Conservation (phyloP, 768 basidiomycete genomes). For the Rubroboletus satanas region DNA sequence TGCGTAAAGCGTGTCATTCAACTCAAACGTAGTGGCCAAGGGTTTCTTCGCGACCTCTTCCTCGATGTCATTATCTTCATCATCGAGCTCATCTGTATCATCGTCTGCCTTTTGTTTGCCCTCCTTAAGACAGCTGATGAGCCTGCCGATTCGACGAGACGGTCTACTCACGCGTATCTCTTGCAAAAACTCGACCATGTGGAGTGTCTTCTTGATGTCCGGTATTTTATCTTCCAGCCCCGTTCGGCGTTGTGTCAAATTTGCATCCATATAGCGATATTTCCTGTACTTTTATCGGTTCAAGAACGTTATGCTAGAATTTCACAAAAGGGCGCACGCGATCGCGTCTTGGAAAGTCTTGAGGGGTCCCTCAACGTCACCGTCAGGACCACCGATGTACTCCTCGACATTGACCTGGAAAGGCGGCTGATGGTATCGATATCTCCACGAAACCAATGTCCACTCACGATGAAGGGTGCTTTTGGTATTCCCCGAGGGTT, state of each 20-base stretch:
- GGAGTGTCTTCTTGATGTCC: conserved; percentile 88
- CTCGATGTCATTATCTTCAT: conserved; percentile 46
- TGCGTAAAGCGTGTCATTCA: conserved; percentile 93
- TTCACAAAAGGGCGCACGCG: conserved; percentile 56
- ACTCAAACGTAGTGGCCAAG: conserved; percentile 83
- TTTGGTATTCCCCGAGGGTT: conserved; percentile 93
- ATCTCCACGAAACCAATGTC: background rate
- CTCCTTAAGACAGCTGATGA: conserved; percentile 41
- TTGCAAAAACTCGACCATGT: conserved; percentile 81
- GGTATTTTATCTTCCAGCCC: conserved; percentile 93
- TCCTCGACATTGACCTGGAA: conserved; percentile 80
- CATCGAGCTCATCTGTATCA: conserved; percentile 46
- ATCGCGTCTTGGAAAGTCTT: conserved; percentile 87
- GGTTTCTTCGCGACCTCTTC: conserved; percentile 41
- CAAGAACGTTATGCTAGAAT: conserved; percentile 10
- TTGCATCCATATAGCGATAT: conserved; percentile 97
- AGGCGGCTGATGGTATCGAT: background rate
- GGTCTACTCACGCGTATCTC: conserved; percentile 56
- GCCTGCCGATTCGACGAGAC: background rate
- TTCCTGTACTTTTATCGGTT: conserved; percentile 59
- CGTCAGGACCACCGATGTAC: conserved; percentile 76
- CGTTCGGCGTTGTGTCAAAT: conserved; percentile 69
- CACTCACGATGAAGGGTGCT: conserved; percentile 90
- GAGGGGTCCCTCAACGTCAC: conserved; percentile 72
- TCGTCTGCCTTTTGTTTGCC: conserved; percentile 45